A percentile compares a stretch with the other conserved stretches of the same genome.
Evolutionary conservation across 2,329 filamentous ascomycete genomes (phyloP).

Genomic region (Alternaria tenuissima): DNA sequence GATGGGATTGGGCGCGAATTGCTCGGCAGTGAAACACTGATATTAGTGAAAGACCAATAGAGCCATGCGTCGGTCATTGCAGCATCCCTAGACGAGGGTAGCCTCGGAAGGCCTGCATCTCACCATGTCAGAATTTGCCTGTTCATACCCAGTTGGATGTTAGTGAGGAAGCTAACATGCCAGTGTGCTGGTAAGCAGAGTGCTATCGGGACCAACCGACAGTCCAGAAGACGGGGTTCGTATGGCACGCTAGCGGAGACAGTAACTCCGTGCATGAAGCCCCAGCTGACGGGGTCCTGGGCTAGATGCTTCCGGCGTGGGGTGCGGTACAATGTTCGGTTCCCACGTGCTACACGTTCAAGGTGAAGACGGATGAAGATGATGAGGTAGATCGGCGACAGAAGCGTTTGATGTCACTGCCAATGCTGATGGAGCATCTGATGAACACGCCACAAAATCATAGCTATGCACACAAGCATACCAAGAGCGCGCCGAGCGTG

Average conservation of each 20-base stretch:
- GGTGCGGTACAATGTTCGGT: neutral
- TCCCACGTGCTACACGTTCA: neutral
- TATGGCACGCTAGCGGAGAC: neutral
- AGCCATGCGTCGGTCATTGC: neutral
- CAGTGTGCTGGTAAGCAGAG: conserved; percentile 5
- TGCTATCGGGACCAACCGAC: conserved; percentile 4
- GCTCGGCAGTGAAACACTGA: neutral
- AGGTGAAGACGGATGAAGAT: neutral
- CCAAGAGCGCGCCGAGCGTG: conserved; percentile 1
- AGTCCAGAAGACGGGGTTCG: conserved; percentile 4
- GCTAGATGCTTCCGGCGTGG: neutral
- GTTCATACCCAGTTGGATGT: neutral
- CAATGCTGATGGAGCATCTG: neutral
- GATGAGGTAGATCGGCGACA: neutral
- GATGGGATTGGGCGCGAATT: neutral
- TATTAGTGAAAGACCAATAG: neutral
- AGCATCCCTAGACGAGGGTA: neutral
- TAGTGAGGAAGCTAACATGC: conserved; percentile 1
- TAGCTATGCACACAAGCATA: neutral
- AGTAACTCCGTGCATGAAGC: neutral
- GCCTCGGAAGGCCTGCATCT: neutral
- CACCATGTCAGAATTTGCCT: neutral
- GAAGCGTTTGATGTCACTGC: neutral
- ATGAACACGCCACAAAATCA: conserved; percentile 10
- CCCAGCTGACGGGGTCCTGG: neutral